Percentiles rank a stretch among this genome's conserved stretches.
phyloP scores from a whole-genome alignment of 805 yeast species.

The Saccharomyces mikatae region DNA sequence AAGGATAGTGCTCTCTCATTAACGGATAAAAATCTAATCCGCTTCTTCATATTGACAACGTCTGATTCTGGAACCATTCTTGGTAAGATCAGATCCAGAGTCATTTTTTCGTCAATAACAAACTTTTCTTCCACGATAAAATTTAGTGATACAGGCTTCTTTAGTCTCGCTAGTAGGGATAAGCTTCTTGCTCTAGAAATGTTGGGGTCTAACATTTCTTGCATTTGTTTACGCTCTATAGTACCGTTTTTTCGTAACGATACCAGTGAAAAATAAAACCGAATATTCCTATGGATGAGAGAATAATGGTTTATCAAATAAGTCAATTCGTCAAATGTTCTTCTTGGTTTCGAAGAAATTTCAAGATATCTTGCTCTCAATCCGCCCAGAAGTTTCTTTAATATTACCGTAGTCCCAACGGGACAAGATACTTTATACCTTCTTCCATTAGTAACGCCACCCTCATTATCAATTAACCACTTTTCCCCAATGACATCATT shows the following conservation, averaged over 20 bases:
- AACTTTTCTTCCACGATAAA: constrained; percentile 10
- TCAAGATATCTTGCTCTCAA: constrained; percentile 31
- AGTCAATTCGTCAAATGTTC: constrained; percentile 20
- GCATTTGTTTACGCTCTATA: constrained; percentile 12
- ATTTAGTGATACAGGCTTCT: constrained; percentile 9
- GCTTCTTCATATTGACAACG: constrained; percentile 15
- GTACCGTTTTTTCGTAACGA: constrained; percentile 15
- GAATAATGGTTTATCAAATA: constrained; percentile 28
- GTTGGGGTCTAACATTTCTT: constrained; percentile 6
- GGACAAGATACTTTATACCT: constrained; percentile 22
- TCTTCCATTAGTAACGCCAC: constrained; percentile 15
- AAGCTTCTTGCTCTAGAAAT: constrained; percentile 9
- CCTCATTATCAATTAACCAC: constrained; percentile 32
- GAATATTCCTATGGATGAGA: constrained; percentile 22
- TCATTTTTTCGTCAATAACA: constrained; percentile 4
- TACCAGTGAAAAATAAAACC: constrained; percentile 26
- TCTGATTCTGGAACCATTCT: constrained; percentile 28
- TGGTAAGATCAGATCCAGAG: constrained; percentile 27
- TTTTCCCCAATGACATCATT: constrained; percentile 28
- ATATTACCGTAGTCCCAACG: constrained; percentile 32
- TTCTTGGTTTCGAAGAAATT: constrained; percentile 20
- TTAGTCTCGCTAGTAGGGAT: constrained; percentile 8
- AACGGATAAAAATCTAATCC: constrained; percentile 27
- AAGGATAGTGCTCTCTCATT: constrained; percentile 31
- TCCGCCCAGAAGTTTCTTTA: constrained; percentile 28